Base-by-base conservation (phyloP, 441 rosid genomes). In the Pelargonium fulgidum region DNA sequence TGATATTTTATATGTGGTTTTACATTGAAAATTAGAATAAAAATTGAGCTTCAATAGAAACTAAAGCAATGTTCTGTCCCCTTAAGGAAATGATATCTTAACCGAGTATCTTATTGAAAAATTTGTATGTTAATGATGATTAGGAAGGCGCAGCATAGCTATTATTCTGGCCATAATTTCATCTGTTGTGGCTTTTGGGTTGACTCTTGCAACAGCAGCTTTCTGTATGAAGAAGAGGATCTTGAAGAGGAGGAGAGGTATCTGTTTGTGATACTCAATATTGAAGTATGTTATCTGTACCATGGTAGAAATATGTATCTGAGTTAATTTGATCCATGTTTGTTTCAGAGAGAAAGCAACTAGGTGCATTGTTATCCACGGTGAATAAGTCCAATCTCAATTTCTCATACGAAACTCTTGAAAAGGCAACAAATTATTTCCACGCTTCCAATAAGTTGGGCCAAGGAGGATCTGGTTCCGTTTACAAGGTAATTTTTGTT, bases 401-500 rank as follows among this genome's bases (percentile, higher is more conserved):
- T 70, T 85, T 86, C 82, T 82, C 92, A 7, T 90, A 92, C 64
- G 96, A 87, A 80, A 70, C 83, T 65, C 96, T 92, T 16, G 98
- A 92, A 72, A 87, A 44, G 70, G 93, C 97, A 1, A 83, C 97
- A 0, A 68, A 82, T 84, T 90, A 87, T 81, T 92, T 92, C 66
- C 76, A 80, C 76, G 71, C 64, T 41, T 85, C 87, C 41, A 90
- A 82, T 42, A 89, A 92, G 75, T 84, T 90, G 13, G 96, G 98
- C 58, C 96, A 90, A 83, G 98, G 97, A 73, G 97, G 93, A 72
- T 89, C 93, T 0, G 96, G 98, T 54, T 86, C 92, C 2, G 98
- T 92, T 70, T 92, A 79, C 79, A 92, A 83, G 75, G 96, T 88
- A 72, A 64, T 54, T 58, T 72, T 48, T 73, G 22, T 22, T 45